Base-by-base conservation (phyloP, 2,329 filamentous ascomycete species). In the Pleoardoris graminearum region DNA sequence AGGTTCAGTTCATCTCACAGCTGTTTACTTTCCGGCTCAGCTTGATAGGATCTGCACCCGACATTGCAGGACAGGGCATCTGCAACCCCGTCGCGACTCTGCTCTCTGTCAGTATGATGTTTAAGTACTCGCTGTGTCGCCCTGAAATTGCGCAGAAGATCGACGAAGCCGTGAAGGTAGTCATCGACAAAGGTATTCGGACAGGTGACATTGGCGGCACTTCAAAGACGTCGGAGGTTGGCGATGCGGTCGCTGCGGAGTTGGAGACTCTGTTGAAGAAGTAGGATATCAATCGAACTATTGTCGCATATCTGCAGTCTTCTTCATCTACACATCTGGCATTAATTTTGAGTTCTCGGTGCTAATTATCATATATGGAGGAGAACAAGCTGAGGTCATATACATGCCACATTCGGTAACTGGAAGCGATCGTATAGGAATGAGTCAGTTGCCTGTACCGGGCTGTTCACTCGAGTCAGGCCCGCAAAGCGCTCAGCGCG, bases 1-100 rank as follows among this genome's bases (percentile, higher is more conserved):
- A 79, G 67, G 78, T 64, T 17, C 33, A n/a, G 23, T 10, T 17
- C 23, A 21, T 25, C 32, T n/a, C 29, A 39, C 25, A 39, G 17
- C 19, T 21, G 21, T 23, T 7, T 27, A 45, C 17, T 17, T 11
- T 21, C 25, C 19, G 4, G 47, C 61, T 70, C 12, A 68, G 48
- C 7, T 25, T 6, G 11, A 21, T 46, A 89, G 89, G 91, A 32
- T 94, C 90, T 39, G 93, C 93, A 17, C 93, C 92, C 23, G 92
- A 97, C 69, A 97, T 97, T 67, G 91, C 90, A 2, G 92, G 93
- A 61, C 84, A 95, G 77, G 90, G 90, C 54, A 87, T 96, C 62
- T 91, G 96, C 67, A 96, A 95, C 80, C 93, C 93, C 29, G 82
- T 97, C 55, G 93, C 92, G 45, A 92, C 91, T 49, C 91, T 97